Evolutionary conservation across 2,329 filamentous ascomycete species (phyloP).

Genomic region (Arthrobotrys megalospora): DNA sequence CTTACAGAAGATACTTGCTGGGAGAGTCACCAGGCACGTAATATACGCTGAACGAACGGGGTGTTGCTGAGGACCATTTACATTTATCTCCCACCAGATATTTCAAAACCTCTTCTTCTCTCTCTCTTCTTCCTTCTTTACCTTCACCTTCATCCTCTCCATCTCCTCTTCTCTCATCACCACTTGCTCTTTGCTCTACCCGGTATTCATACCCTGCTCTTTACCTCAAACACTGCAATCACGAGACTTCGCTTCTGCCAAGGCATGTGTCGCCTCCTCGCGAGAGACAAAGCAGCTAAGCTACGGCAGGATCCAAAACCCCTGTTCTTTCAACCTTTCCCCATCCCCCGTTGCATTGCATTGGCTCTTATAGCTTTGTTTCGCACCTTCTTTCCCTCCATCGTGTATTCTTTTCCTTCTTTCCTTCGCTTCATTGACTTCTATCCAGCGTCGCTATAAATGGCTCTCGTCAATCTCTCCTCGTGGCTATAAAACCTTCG

Average conservation of each 20-base stretch:
- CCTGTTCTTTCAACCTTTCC: neutral
- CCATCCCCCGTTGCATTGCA: neutral
- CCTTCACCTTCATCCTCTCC: too few relatives aligned
- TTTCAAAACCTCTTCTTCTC: too few relatives aligned
- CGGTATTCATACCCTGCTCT: too few relatives aligned
- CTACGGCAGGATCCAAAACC: constrained; percentile 53
- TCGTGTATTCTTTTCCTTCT: neutral
- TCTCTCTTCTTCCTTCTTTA: too few relatives aligned
- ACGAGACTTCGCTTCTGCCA: constrained; percentile 22
- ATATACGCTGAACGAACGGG: too few relatives aligned
- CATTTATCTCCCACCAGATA: too few relatives aligned
- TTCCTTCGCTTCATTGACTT: neutral
- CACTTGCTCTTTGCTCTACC: too few relatives aligned
- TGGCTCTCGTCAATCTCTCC: neutral
- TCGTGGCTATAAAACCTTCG: neutral
- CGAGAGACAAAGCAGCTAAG: constrained; percentile 27
- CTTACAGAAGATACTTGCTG: too few relatives aligned
- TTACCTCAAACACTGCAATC: neutral
- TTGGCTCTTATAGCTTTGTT: constrained; percentile 24
- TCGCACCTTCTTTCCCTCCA: neutral
- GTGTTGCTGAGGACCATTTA: too few relatives aligned
- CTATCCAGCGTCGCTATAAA: neutral
- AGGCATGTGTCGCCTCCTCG: neutral
- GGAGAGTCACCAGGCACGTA: too few relatives aligned
- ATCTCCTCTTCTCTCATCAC: too few relatives aligned